phyloP scores from a whole-genome alignment of 192 early-diverging fungal species.

The Oehlia diaphana region DNA sequence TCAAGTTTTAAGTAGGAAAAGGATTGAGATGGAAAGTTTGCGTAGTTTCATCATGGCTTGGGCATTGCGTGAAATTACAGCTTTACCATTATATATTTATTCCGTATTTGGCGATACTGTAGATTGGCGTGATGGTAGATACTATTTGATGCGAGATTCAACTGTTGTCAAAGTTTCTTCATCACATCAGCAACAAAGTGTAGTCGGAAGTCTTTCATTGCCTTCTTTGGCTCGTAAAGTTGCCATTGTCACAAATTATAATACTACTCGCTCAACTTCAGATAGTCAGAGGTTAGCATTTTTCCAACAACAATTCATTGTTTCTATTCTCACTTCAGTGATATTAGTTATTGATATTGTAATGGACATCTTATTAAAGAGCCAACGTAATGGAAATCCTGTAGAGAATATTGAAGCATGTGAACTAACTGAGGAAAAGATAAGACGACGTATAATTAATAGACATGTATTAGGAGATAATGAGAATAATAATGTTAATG shows the following conservation, averaged over 20 bases:
- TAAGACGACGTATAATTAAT: background rate
- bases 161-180: constrained; percentile 50
- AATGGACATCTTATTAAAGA: constrained; percentile 45
- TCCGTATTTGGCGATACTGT: constrained; percentile 82
- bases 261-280: constrained; percentile 40
- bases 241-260: constrained; percentile 33
- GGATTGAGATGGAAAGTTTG: constrained; percentile 35
- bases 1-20: constrained; percentile 36
- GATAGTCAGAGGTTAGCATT: constrained; percentile 32
- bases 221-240: constrained; percentile 19
- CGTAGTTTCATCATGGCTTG: constrained; percentile 70
- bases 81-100: constrained; percentile 81
- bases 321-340: constrained; percentile 38
- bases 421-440: background rate
- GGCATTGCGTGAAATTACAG: constrained; percentile 77
- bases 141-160: constrained; percentile 58
- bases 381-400: constrained; percentile 44
- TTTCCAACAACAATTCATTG: constrained; percentile 38
- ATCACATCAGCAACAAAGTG: constrained; percentile 25
- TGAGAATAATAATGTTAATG: background rate
- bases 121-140: constrained; percentile 84
- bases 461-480: background rate
- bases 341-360: constrained; percentile 42
- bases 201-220: background rate
- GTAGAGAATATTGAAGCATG: constrained; percentile 12